These are phyloP conservation scores for Pythium guiyangense DNA, from an alignment of 352 stramenopile genomes.

Conservation along the genomic window DNA sequence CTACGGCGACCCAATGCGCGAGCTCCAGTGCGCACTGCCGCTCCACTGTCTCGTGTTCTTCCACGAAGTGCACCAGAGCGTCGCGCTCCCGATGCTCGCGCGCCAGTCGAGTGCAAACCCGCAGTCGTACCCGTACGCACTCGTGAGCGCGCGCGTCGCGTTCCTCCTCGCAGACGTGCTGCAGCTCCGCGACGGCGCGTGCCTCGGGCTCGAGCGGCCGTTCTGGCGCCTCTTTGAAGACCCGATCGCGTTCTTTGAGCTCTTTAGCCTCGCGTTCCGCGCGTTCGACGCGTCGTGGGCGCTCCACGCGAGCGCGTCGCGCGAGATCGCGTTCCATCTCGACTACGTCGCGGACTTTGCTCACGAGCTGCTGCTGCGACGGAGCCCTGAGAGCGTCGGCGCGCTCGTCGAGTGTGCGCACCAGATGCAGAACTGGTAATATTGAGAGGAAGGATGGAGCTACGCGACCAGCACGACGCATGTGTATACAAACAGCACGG, in stretches of 20 bases:
- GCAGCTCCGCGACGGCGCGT: constrained; percentile 69
- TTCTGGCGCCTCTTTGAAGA: constrained; percentile 87
- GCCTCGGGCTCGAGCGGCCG: constrained; percentile 62
- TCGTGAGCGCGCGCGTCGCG: constrained; percentile 44
- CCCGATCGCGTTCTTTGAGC: constrained; percentile 76
- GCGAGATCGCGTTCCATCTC: constrained; percentile 60
- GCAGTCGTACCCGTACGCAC: constrained; percentile 59
- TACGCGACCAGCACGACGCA: no score
- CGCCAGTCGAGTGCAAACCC: constrained; percentile 36
- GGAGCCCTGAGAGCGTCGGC: constrained; percentile 50
- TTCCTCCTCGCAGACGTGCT: constrained; percentile 66
- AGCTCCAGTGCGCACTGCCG: constrained; percentile 66
- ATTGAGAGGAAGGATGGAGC: background rate
- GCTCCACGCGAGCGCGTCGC: constrained; percentile 31
- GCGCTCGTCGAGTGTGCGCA: constrained; percentile 62
- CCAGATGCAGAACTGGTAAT: constrained; percentile 75
- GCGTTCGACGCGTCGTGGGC: constrained; percentile 72
- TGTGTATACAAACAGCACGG: no score
- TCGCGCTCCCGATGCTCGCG: constrained; percentile 63
- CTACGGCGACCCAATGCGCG: constrained; percentile 56
- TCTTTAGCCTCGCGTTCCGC: constrained; percentile 72
- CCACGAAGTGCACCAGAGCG: constrained; percentile 60
- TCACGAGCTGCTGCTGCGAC: constrained; percentile 70
- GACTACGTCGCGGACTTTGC: constrained; percentile 65
- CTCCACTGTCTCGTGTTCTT: constrained; percentile 84